These are phyloP conservation scores for Ophiostoma perfectum DNA, from an alignment of 2,329 filamentous ascomycete genomes.

Conservation along the genomic window DNA sequence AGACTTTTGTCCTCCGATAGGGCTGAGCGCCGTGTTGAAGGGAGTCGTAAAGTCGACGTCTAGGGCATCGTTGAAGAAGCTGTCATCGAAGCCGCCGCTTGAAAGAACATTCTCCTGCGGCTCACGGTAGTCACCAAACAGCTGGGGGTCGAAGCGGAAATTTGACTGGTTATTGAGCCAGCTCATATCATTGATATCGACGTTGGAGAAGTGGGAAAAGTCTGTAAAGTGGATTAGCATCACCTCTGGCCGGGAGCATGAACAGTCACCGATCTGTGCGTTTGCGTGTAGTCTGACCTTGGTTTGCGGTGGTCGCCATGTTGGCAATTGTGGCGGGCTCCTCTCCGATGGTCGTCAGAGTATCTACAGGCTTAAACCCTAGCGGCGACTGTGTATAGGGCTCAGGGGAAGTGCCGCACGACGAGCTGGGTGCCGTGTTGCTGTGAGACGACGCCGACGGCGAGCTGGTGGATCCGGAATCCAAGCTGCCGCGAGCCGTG, in stretches of 20 bases:
- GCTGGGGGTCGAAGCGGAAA: constrained; percentile 80
- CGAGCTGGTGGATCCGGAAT: constrained; percentile 55
- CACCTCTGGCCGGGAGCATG: too few species aligned
- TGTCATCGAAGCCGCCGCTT: constrained; percentile 64
- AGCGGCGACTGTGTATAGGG: constrained; percentile 66
- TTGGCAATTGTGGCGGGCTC: constrained; percentile 50
- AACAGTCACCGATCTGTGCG: too few species aligned
- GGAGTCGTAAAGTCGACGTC: constrained; percentile 76
- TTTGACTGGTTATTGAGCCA: constrained; percentile 76
- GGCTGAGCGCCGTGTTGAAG: constrained; percentile 60
- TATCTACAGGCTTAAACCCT: constrained; percentile 58
- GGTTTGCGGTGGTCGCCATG: constrained; percentile 33
- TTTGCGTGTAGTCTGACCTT: constrained; percentile 29
- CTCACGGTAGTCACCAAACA: constrained; percentile 91
- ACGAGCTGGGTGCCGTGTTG: constrained; percentile 55
- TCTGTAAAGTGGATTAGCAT: constrained; percentile 25
- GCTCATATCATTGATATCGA: constrained; percentile 57
- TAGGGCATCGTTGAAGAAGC: constrained; percentile 68
- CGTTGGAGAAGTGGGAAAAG: constrained; percentile 37
- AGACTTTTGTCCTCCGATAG: constrained; percentile 29
- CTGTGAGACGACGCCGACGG: constrained; percentile 60
- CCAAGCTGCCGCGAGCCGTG: constrained; percentile 46
- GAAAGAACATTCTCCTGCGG: constrained; percentile 73
- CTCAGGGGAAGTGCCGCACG: constrained; percentile 73
- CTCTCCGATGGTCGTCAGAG: constrained; percentile 60